Evolutionary conservation across 1,139 yeast species (phyloP).

Genomic region (Martiniozyma asiatica): DNA sequence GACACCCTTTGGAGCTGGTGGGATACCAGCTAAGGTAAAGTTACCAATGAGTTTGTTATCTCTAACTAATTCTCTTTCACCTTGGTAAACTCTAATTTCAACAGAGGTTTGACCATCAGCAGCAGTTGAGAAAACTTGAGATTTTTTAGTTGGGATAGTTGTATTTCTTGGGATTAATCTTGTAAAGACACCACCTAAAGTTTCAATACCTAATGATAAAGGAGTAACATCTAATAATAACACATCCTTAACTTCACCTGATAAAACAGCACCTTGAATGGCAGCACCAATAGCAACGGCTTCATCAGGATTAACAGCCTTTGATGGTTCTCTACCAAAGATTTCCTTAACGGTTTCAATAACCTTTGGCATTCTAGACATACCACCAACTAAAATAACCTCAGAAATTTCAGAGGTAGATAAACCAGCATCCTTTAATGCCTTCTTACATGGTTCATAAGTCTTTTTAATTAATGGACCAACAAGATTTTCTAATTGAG

Average conservation of each 20-base stretch:
- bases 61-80: slow-evolving; percentile 98
- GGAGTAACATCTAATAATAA: slow-evolving; percentile 94
- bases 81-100: slow-evolving; percentile 98
- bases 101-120: slow-evolving; percentile 98
- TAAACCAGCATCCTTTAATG: slow-evolving; percentile 90
- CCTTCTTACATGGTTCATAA: slow-evolving; percentile 95
- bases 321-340: slow-evolving; percentile 93
- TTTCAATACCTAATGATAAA: slow-evolving; percentile 94
- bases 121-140: slow-evolving; percentile 96
- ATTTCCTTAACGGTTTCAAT: slow-evolving; percentile 87
- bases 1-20: slow-evolving; percentile 99
- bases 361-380: slow-evolving; percentile 99
- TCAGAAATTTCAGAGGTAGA: slow-evolving; percentile 81
- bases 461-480: slow-evolving; percentile 89
- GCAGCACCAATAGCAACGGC: slow-evolving; percentile 99
- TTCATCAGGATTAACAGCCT: slow-evolving; percentile 99
- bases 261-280: slow-evolving; percentile 96
- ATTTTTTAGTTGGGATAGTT: slow-evolving; percentile 93
- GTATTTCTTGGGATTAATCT: slow-evolving; percentile 97
- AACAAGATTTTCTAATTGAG: slow-evolving; percentile 86
- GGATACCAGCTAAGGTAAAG: slow-evolving; percentile 90
- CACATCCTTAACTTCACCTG: slow-evolving; percentile 97
- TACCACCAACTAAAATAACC: slow-evolving; percentile 98
- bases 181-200: slow-evolving; percentile 97
- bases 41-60: slow-evolving; percentile 98